phyloP scores from a whole-genome alignment of 1,139 yeast species.

The Blastobotrys indianensis region DNA sequence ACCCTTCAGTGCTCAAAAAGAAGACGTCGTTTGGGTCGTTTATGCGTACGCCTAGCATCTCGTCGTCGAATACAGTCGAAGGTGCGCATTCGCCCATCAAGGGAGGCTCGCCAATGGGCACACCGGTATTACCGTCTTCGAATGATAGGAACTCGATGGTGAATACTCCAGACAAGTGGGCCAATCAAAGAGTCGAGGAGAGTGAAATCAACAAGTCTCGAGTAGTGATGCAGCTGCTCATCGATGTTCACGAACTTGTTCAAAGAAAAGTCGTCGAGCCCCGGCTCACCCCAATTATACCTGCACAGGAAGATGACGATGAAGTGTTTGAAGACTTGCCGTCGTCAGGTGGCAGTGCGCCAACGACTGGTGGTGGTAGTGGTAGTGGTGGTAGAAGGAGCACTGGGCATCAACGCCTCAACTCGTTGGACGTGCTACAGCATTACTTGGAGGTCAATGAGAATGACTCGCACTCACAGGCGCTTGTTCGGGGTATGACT shows the following conservation, averaged over 20 bases:
- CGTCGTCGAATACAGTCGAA: background rate
- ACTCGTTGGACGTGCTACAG: constrained; percentile 21
- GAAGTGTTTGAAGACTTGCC: constrained; percentile 1
- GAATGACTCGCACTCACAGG: constrained; percentile 3
- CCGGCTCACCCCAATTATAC: background rate
- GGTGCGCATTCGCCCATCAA: too few species aligned
- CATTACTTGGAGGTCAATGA: constrained; percentile 19
- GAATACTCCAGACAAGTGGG: constrained; percentile 20
- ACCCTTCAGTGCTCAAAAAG: constrained; percentile 8
- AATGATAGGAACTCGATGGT: constrained; percentile 9
- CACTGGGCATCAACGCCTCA: constrained; percentile 13
- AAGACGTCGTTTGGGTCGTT: constrained; percentile 10
- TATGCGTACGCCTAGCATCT: background rate
- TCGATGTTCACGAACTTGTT: constrained; percentile 24
- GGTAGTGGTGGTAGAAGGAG: background rate
- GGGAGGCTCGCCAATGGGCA: background rate
- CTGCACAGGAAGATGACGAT: background rate
- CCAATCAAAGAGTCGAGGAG: constrained; percentile 19
- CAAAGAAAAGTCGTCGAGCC: constrained; percentile 6
- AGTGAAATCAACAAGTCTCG: constrained; percentile 21
- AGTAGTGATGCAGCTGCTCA: constrained; percentile 21
- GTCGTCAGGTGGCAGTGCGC: background rate
- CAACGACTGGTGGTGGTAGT: background rate
- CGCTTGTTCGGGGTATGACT: constrained; percentile 1
- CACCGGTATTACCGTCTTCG: constrained; percentile 3